These are phyloP conservation scores for Darksidea phi DNA, from an alignment of 495 filamentous ascomycete genomes.

Conservation along the genomic window DNA sequence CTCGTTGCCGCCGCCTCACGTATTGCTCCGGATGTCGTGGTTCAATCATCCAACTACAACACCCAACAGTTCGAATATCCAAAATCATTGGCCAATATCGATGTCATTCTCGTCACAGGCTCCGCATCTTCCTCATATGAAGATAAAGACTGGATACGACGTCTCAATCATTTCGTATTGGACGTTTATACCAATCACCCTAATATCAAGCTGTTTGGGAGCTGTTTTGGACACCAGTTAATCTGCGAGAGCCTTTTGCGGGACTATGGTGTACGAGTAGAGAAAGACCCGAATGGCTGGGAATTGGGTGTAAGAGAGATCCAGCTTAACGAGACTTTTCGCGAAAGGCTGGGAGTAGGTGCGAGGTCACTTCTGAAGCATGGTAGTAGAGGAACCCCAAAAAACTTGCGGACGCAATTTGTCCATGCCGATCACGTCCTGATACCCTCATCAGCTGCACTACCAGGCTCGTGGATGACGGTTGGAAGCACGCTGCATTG, in stretches of 20 bases:
- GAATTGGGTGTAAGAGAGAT: slow-evolving; percentile 25
- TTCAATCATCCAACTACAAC: slow-evolving; percentile 21
- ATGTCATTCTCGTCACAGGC: slow-evolving; percentile 27
- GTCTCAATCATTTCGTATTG: slow-evolving; percentile 12
- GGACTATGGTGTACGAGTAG: slow-evolving; percentile 16
- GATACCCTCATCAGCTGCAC: slow-evolving; percentile 7
- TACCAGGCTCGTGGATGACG: slow-evolving; percentile 13
- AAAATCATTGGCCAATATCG: not conserved
- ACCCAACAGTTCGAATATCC: slow-evolving; percentile 14
- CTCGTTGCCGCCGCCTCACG: slow-evolving; percentile 8
- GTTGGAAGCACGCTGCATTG: slow-evolving; percentile 24
- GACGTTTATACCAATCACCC: slow-evolving; percentile 13
- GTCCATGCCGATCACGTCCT: slow-evolving; percentile 28
- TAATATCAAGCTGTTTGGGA: slow-evolving; percentile 25
- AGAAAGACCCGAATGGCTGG: slow-evolving; percentile 29
- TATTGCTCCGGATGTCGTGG: not conserved
- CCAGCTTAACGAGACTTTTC: slow-evolving; percentile 6
- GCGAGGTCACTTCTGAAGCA: not conserved
- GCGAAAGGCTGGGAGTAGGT: not conserved
- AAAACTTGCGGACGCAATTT: slow-evolving; percentile 21
- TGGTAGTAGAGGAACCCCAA: not conserved
- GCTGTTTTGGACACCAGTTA: slow-evolving; percentile 30
- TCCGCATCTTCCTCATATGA: slow-evolving; percentile 26
- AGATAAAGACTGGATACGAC: slow-evolving; percentile 16
- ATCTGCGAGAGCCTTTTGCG: slow-evolving; percentile 20